phyloP scores from a whole-genome alignment of 2,329 filamentous ascomycete genomes.

The Monosporascus cannonballus region DNA sequence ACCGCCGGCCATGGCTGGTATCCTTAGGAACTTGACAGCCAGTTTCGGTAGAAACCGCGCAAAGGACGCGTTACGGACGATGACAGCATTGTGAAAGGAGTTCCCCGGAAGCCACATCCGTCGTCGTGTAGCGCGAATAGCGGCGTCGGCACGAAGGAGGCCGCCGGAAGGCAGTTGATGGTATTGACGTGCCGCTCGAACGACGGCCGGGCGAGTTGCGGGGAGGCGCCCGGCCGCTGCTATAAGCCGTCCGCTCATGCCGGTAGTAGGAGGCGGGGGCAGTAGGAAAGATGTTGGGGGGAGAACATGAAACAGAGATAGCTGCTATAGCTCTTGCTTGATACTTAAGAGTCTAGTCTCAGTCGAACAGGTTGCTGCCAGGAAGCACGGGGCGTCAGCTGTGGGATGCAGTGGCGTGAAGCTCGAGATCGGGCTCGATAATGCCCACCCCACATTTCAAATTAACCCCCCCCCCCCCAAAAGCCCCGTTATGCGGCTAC shows the following conservation, averaged over 20 bases:
- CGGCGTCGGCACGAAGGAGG: slow-evolving; percentile 59
- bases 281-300: slow-evolving; percentile 10
- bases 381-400: not conserved
- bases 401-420: slow-evolving; percentile 11
- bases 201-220: slow-evolving; percentile 21
- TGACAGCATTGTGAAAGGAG: slow-evolving; percentile 74
- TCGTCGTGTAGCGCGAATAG: slow-evolving; percentile 53
- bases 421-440: not conserved
- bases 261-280: slow-evolving; percentile 26
- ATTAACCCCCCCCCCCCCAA: not conserved
- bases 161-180: slow-evolving; percentile 64
- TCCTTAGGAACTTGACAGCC: slow-evolving; percentile 78
- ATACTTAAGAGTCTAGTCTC: not conserved
- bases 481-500: not conserved
- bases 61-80: slow-evolving; percentile 58
- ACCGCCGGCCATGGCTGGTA: slow-evolving; percentile 89
- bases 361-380: too few species aligned
- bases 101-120: slow-evolving; percentile 76
- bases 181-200: slow-evolving; percentile 54
- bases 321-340: not conserved
- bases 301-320: slow-evolving; percentile 21
- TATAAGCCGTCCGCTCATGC: slow-evolving; percentile 31
- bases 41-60: slow-evolving; percentile 71
- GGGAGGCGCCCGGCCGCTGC: slow-evolving; percentile 27
- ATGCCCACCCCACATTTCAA: not conserved